Base-by-base conservation (phyloP, 2,329 filamentous ascomycete species). In the Microcyclospora pomicola region DNA sequence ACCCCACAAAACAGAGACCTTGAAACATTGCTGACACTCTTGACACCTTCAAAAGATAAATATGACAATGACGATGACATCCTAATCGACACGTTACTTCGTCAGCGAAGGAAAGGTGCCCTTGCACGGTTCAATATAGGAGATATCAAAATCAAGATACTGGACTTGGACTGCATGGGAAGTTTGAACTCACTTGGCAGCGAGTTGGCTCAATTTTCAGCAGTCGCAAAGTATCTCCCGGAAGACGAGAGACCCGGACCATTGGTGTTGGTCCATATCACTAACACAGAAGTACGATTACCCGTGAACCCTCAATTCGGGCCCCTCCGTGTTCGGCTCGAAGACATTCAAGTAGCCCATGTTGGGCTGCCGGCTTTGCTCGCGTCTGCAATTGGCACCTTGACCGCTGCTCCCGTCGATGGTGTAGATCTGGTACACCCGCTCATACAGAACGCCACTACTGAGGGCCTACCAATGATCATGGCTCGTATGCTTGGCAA, bases 161-260 rank as follows among this genome's bases (percentile, higher is more conserved):
- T 68, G 6, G 75, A 77, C 43, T 60, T 84, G 30, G 65, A 73
- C 9, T 75, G 80, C 46, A 63, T 94, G 12, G 66, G 73, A 9
- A 72, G 74, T 31, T 66, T 98, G 11, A 73, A 79, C 6, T 70
- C 71, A 9, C 69, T 98, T 7, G 79, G 73, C 1, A 78, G 82
- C 45, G 91, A 98, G 51, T 58, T 96, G 35, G 71, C 80, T 5
- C 84, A 82, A 47, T 67, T 98, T 5, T 83, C 86, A 0, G 87
- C 78, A 0, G 85, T 98, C 16, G 75, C 88, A 6, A 96, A 95
- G 55, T 96, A 96, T 56, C 69, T 98, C 2, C 88, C 91, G 0
- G 88, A 98, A 49, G 91, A 98, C 59, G 88, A 98, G 50, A 75
- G 87, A 2, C 91, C 91, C 2, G 91, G 91, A 0, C 66, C 96